Evolutionary conservation across 257 asterid genomes (phyloP).

Genomic region (Penstemon eatonii): DNA sequence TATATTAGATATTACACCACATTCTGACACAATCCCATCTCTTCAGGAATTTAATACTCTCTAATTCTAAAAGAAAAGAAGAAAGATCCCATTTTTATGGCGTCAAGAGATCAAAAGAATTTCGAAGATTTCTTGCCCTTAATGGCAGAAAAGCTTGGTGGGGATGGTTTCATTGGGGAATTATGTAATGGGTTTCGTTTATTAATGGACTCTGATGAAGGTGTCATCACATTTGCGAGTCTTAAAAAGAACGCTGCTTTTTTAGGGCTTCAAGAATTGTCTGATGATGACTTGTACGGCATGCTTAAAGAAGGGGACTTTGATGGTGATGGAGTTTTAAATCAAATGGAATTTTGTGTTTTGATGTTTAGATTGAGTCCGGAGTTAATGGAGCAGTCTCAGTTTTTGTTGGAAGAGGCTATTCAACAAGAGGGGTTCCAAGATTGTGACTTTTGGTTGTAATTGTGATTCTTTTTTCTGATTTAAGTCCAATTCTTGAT

Average conservation of each 20-base stretch:
- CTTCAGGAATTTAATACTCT: too few relatives aligned
- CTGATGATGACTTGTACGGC: conserved; percentile 43
- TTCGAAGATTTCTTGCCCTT: conserved; percentile 56
- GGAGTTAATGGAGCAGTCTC: conserved; percentile 55
- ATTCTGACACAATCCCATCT: too few relatives aligned
- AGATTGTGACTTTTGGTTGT: conserved; percentile 38
- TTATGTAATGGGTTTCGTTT: conserved; percentile 54
- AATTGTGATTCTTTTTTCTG: not conserved
- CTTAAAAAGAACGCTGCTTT: conserved; percentile 47
- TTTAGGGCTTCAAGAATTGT: conserved; percentile 49
- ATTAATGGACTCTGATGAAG: conserved; percentile 44
- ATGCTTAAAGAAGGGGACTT: conserved; percentile 62
- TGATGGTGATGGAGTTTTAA: conserved; percentile 61
- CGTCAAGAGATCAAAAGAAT: conserved; percentile 32
- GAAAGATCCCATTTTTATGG: conserved; percentile 7
- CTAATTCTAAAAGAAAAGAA: not conserved
- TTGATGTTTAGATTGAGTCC: conserved; percentile 64
- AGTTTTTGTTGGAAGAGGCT: conserved; percentile 46
- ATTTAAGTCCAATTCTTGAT: not conserved
- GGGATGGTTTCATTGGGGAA: conserved; percentile 53
- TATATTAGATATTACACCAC: too few relatives aligned
- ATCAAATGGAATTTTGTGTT: conserved; percentile 69
- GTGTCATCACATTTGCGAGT: conserved; percentile 54
- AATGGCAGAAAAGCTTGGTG: conserved; percentile 64
- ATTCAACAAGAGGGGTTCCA: conserved; percentile 39